Base-by-base conservation (phyloP, 176 grass and related monocot genomes). In the Chloris gayana region DNA sequence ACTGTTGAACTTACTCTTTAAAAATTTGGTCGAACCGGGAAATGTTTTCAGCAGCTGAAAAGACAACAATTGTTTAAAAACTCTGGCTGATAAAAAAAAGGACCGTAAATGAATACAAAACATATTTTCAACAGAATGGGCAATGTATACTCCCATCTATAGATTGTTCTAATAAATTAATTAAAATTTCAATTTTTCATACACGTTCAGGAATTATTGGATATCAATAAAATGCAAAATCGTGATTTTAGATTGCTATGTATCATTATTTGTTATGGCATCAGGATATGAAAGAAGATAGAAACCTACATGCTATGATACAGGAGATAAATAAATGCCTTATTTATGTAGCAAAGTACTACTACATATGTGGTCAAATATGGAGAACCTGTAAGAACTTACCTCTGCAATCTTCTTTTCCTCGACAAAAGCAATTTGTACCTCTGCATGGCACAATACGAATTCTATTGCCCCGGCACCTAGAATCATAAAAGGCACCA, bases 361-460 rank as follows among this genome's bases (percentile, higher is more conserved):
- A n/a, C n/a, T n/a, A n/a, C n/a, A n/a, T n/a, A n/a, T n/a, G n/a
- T n/a, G n/a, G n/a, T n/a, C n/a, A n/a, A n/a, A n/a, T n/a, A n/a
- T n/a, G n/a, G n/a, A n/a, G n/a, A n/a, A n/a, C n/a, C n/a, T n/a
- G n/a, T n/a, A n/a, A n/a, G 24, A 85, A 56, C 44, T 10, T 80
- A 98, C 96, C 92, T 98, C 96, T 83, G 47, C 80, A 67, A 98
- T 91, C 75, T 95, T 98, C 81, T 95, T 98, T 79, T 95, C 96
- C 78, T 98, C 92, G 73, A 91, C 86, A 86, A 98, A 93, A 77
- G 82, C 90, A 87, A 98, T 95, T 74, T 95, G 50, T 17, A 95
- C 85, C 82, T 98, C 96, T 58, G 96, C 90, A 84, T 98, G 96
- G 71, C 86, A 91, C 87, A 95, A 72, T 83, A 98, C 89, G 32